Percentiles rank a stretch among this genome's conserved stretches.
Evolutionary conservation across 495 filamentous ascomycete species (phyloP).

Genomic region (Aspergillus taichungensis): DNA sequence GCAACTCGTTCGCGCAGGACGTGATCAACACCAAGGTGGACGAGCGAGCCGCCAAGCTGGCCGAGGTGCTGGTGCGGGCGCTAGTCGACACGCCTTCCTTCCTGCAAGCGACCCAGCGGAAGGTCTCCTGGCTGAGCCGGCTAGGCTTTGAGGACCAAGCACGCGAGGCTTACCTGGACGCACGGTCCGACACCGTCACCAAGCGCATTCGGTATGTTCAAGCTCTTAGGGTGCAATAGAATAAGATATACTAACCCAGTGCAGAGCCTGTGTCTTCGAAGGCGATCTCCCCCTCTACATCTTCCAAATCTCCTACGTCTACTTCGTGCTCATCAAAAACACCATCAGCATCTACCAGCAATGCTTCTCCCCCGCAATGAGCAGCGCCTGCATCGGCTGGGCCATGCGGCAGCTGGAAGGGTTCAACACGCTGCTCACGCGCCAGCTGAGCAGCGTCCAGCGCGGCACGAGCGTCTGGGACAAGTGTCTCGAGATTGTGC

Average conservation of each 20-base stretch:
- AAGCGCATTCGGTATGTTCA: slow-evolving; percentile 66
- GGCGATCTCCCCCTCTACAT: slow-evolving; percentile 87
- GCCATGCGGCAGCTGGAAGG: slow-evolving; percentile 84
- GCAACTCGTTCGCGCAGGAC: slow-evolving; percentile 76
- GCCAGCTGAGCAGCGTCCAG: slow-evolving; percentile 77
- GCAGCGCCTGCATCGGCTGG: slow-evolving; percentile 92
- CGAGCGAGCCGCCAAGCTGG: slow-evolving; percentile 72
- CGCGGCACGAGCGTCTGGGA: slow-evolving; percentile 61
- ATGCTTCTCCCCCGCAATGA: slow-evolving; percentile 79
- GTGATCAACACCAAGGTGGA: slow-evolving; percentile 85
- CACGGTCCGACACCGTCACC: slow-evolving; percentile 63
- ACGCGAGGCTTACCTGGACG: slow-evolving; percentile 74
- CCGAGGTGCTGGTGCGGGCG: slow-evolving; percentile 61
- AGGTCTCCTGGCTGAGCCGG: slow-evolving; percentile 73
- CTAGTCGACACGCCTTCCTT: slow-evolving; percentile 66
- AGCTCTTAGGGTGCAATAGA: background rate
- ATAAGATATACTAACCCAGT: slow-evolving; percentile 19
- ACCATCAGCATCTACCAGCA: slow-evolving; percentile 80
- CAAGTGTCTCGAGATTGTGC: slow-evolving; percentile 75
- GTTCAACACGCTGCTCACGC: slow-evolving; percentile 72
- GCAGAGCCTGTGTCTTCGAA: slow-evolving; percentile 85
- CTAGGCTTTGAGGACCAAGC: slow-evolving; percentile 87
- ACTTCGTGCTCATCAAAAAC: slow-evolving; percentile 89
- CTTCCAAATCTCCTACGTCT: slow-evolving; percentile 91
- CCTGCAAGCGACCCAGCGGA: slow-evolving; percentile 57